Percentiles rank a stretch among this genome's conserved stretches.
Evolutionary conservation across 495 filamentous ascomycete species (phyloP).

Genomic region (Bombardia bombarda): DNA sequence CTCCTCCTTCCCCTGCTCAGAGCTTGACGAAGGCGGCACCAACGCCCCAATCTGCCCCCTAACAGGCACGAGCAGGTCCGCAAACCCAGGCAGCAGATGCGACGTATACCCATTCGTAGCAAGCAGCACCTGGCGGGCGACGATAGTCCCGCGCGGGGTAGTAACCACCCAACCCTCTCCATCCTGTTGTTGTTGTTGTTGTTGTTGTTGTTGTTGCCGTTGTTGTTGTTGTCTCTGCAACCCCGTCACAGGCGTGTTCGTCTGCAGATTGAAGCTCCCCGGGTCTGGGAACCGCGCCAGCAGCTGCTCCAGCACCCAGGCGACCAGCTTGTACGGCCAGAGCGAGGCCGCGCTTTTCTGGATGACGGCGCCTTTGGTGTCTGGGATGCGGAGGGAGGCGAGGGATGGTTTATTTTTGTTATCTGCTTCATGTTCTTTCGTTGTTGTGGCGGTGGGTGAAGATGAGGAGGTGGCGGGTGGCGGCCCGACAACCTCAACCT

Average conservation of each 20-base stretch:
- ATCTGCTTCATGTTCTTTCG: neutral
- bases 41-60: constrained; percentile 68
- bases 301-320: constrained; percentile 52
- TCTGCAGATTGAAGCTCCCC: constrained; percentile 59
- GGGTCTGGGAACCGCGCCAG: constrained; percentile 19
- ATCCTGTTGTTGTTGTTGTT: neutral
- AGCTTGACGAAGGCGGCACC: constrained; percentile 34
- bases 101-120: constrained; percentile 75
- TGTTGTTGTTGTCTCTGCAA: constrained; percentile 18
- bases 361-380: constrained; percentile 38
- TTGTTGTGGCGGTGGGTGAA: constrained; percentile 13
- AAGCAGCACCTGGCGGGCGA: constrained; percentile 54
- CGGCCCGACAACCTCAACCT: constrained; percentile 23
- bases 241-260: constrained; percentile 56
- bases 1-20: constrained; percentile 10
- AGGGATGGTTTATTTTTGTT: constrained; percentile 12
- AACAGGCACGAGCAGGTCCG: constrained; percentile 67
- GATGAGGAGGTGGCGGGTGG: constrained; percentile 21
- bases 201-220: constrained; percentile 1
- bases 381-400: constrained; percentile 27
- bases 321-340: constrained; percentile 80
- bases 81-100: constrained; percentile 59
- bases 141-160: constrained; percentile 56
- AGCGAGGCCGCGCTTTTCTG: constrained; percentile 39
- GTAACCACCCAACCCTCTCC: constrained; percentile 40